These are phyloP conservation scores for Hyaloscypha hepaticicola DNA, from an alignment of 495 filamentous ascomycete species.

Conservation along the genomic window DNA sequence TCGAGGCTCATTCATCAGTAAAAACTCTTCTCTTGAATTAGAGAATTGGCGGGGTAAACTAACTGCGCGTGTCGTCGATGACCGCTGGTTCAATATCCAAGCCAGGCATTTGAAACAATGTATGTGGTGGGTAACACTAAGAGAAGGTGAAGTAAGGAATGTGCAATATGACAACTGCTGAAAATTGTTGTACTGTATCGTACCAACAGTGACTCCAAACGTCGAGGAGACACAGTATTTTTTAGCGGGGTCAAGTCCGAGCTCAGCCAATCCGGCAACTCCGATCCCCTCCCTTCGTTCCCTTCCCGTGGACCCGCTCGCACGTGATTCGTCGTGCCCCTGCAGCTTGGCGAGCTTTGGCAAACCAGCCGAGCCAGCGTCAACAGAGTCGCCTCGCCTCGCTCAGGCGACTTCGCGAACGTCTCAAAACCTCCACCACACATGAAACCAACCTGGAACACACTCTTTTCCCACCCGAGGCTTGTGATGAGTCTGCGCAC, in stretches of 20 bases:
- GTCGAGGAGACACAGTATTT: background rate
- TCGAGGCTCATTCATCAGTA: conserved; percentile 8
- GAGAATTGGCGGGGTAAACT: conserved; percentile 18
- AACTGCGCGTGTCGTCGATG: conserved; percentile 33
- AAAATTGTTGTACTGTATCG: background rate
- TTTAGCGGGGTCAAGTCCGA: background rate
- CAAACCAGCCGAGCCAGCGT: too few relatives aligned
- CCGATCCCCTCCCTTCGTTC: too few relatives aligned
- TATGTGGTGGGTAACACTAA: background rate
- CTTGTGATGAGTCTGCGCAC: conserved; percentile 5
- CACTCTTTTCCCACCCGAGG: conserved; percentile 3
- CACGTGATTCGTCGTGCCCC: too few relatives aligned
- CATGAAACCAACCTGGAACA: conserved; percentile 24
- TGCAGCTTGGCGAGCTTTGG: background rate
- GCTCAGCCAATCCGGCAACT: too few relatives aligned
- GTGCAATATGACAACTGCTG: background rate
- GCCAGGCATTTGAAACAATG: conserved; percentile 24
- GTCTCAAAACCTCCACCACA: conserved; percentile 20
- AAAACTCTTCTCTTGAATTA: background rate
- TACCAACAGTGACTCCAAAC: background rate
- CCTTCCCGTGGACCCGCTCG: too few relatives aligned
- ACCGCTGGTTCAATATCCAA: conserved; percentile 29
- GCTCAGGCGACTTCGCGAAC: background rate
- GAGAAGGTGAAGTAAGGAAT: background rate
- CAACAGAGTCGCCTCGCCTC: background rate